phyloP scores from a whole-genome alignment of 164 flowering plant genomes.

The Piper longum region DNA sequence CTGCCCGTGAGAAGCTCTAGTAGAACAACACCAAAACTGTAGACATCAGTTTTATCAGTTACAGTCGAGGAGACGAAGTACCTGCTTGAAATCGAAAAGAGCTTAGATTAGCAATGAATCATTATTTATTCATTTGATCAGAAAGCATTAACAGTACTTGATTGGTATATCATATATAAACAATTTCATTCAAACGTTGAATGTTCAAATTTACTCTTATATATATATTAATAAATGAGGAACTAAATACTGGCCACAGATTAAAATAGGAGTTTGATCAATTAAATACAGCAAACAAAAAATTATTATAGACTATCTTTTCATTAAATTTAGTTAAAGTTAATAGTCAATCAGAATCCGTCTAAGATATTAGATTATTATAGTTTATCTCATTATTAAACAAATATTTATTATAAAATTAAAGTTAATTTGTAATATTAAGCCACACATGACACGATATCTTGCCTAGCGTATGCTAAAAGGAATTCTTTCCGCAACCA shows the following conservation, averaged over 20 bases:
- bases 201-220: not conserved
- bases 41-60: constrained; percentile 7
- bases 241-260: too few species aligned
- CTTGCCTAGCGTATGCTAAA: too few species aligned
- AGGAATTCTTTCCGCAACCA: too few species aligned
- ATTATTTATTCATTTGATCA: not conserved
- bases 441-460: too few species aligned
- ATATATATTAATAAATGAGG: too few species aligned
- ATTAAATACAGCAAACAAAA: too few species aligned
- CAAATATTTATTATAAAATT: too few species aligned
- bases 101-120: not conserved
- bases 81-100: constrained; percentile 1
- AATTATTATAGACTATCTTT: not conserved
- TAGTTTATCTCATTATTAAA: too few species aligned
- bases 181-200: not conserved
- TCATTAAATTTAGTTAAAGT: not conserved
- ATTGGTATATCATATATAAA: not conserved
- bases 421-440: too few species aligned
- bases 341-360: too few species aligned
- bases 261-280: too few species aligned
- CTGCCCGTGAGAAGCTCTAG: constrained; percentile 4
- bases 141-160: not conserved
- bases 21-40: constrained; percentile 6
- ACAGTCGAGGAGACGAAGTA: not conserved
- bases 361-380: too few species aligned